Percentiles rank a stretch among this genome's conserved stretches.
These are phyloP conservation scores for Linum lewisii DNA, from an alignment of 345 rosid species.

Conservation along the genomic window DNA sequence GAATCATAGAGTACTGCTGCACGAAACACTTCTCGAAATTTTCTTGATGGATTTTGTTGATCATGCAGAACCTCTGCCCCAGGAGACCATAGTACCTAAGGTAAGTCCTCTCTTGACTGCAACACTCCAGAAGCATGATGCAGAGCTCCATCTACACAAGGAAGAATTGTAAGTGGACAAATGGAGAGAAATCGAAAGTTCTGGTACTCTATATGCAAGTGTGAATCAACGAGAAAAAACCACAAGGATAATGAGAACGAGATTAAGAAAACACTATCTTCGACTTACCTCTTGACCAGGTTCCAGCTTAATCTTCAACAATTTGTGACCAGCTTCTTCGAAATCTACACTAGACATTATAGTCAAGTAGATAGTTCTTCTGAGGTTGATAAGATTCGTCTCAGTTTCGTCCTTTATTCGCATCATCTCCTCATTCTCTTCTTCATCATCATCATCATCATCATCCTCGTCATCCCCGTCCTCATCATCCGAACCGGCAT, in stretches of 20 bases:
- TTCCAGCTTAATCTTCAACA: constrained; percentile 86
- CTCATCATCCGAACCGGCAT: constrained; percentile 48
- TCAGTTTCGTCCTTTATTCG: constrained; percentile 84
- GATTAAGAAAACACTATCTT: constrained; percentile 9
- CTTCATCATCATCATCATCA: constrained; percentile 49
- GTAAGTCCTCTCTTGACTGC: constrained; percentile 92
- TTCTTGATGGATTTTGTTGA: constrained; percentile 80
- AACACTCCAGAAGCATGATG: constrained; percentile 89
- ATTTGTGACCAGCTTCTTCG: constrained; percentile 97
- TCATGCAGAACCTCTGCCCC: constrained; percentile 94
- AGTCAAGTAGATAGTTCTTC: constrained; percentile 91
- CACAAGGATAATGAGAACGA: neutral
- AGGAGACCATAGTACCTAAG: constrained; percentile 82
- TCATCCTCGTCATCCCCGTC: constrained; percentile 47
- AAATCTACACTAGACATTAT: constrained; percentile 98
- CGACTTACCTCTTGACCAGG: constrained; percentile 89
- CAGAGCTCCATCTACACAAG: constrained; percentile 86
- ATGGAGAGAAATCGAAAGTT: neutral
- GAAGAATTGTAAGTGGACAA: neutral
- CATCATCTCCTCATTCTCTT: constrained; percentile 58
- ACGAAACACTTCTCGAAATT: constrained; percentile 88
- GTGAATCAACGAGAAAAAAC: too few relatives aligned
- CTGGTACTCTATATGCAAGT: too few relatives aligned
- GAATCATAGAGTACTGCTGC: constrained; percentile 93
- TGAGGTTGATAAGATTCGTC: constrained; percentile 89